Base-by-base conservation (phyloP, 2,329 filamentous ascomycete genomes). In the Colletotrichum liriopes region DNA sequence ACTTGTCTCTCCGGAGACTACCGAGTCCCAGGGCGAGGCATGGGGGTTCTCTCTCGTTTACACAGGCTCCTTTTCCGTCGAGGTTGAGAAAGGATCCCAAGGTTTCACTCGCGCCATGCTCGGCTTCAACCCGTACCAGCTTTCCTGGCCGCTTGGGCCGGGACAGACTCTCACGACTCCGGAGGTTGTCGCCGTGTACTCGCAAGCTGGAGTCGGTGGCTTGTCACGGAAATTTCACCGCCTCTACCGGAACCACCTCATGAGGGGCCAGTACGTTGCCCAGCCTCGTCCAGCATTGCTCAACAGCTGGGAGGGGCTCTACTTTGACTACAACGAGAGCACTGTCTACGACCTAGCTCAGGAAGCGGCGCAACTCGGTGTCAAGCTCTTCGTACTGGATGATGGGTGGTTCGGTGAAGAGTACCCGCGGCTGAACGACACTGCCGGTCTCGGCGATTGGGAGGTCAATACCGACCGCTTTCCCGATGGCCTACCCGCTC, bases 321-420 rank as follows among this genome's bases (percentile, higher is more conserved):
- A 84, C 18, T 91, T 90, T 75, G 79, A 91, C 74, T 89, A 86
- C 78, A 89, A 92, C 74, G 82, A 89, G 60, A 86, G 82, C 18
- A 87, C 84, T 0, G 85, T 92, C 41, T 86, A 89, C 39, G 81
- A 83, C 0, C 82, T 92, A 0, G 90, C 90, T 0, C 76, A 86
- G 51, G 85, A 90, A 73, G 85, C 90, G 0, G 89, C 90, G 0
- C 84, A 85, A 2, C 82, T 92, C 1, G 91, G 91, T 1, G 85
- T 89, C n/a, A 86, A 88, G 73, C 84, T 93, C 0, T 90, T 93
- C 55, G 91, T 92, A 0, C 86, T 90, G 58, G 91, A 93, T 54
- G 91, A 93, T 70, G 91, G 91, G 4, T 93, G 90, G 91, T 93
- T 93, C 59, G 91, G 91, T 18, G 82, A 84, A n/a, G 82, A 91